phyloP scores from a whole-genome alignment of 306 rosid species.

The Quercus agrifolia region DNA sequence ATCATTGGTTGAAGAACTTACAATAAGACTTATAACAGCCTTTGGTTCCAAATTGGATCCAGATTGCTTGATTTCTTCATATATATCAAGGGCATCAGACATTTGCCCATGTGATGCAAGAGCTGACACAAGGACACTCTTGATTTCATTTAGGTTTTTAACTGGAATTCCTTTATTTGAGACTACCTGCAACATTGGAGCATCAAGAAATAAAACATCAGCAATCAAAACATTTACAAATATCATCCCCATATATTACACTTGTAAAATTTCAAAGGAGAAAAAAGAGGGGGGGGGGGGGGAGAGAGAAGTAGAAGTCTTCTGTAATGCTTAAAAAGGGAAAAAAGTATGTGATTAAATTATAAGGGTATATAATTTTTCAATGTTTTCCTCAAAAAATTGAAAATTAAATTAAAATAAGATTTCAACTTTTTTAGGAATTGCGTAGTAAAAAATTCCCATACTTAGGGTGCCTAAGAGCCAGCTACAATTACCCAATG shows the following conservation, averaged over 20 bases:
- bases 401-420: neutral
- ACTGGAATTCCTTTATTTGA: constrained; percentile 38
- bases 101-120: constrained; percentile 70
- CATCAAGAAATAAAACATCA: neutral
- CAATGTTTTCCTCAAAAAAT: too few relatives aligned
- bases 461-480: neutral
- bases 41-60: constrained; percentile 63
- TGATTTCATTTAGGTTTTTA: constrained; percentile 55
- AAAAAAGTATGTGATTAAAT: neutral
- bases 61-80: constrained; percentile 57
- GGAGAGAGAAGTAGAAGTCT: too few relatives aligned
- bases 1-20: constrained; percentile 37
- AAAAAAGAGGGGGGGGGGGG: neutral
- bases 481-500: neutral
- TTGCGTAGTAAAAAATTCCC: neutral
- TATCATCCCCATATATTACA: neutral
- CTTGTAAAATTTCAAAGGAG: neutral
- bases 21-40: constrained; percentile 67
- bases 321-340: neutral
- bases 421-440: neutral
- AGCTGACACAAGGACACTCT: constrained; percentile 65
- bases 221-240: neutral
- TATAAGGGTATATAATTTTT: neutral
- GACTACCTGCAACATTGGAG: constrained; percentile 43
- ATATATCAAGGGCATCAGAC: constrained; percentile 51